Percentiles rank a stretch among this genome's conserved stretches.
Conservation (phyloP, 2,329 filamentous ascomycete species). For the Hirsutella rhossiliensis region DNA sequence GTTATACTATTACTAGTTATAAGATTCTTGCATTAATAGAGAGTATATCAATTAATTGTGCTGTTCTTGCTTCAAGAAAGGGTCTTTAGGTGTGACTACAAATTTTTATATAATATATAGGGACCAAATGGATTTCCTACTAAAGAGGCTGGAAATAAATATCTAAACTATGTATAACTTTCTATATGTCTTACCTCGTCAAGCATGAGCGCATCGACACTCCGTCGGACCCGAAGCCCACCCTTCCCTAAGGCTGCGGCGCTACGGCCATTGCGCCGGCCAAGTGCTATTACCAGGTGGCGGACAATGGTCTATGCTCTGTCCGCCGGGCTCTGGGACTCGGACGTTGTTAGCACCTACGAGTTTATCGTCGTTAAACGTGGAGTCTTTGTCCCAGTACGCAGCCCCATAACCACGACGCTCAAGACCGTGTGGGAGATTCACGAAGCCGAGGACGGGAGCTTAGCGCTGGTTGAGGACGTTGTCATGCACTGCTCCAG, state of each 20-base stretch:
- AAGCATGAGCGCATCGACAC: slow-evolving; percentile 25
- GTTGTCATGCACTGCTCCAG: slow-evolving; percentile 38
- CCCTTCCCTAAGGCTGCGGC: slow-evolving; percentile 15
- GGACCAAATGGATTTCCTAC: no score
- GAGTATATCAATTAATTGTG: no score
- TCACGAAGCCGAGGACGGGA: slow-evolving; percentile 16
- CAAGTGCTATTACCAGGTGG: slow-evolving; percentile 35
- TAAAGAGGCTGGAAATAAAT: no score
- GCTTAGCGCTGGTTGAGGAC: slow-evolving; percentile 34
- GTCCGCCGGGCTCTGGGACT: slow-evolving; percentile 43
- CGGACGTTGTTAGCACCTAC: slow-evolving; percentile 38
- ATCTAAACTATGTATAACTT: no score
- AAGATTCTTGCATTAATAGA: no score
- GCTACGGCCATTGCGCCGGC: slow-evolving; percentile 14
- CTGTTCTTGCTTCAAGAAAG: no score
- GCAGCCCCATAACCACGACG: slow-evolving; percentile 35
- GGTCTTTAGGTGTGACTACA: no score
- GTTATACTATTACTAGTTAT: no score
- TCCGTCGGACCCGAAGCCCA: slow-evolving; percentile 13
- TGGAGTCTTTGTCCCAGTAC: slow-evolving; percentile 40
- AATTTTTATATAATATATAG: no score
- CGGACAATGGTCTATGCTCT: slow-evolving; percentile 37
- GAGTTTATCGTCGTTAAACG: slow-evolving; percentile 39
- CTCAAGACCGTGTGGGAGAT: slow-evolving; percentile 42
- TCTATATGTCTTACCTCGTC: no score